Percentiles rank a stretch among this genome's conserved stretches.
phyloP scores from a whole-genome alignment of 805 yeast genomes.

The Starmerella powellii region DNA sequence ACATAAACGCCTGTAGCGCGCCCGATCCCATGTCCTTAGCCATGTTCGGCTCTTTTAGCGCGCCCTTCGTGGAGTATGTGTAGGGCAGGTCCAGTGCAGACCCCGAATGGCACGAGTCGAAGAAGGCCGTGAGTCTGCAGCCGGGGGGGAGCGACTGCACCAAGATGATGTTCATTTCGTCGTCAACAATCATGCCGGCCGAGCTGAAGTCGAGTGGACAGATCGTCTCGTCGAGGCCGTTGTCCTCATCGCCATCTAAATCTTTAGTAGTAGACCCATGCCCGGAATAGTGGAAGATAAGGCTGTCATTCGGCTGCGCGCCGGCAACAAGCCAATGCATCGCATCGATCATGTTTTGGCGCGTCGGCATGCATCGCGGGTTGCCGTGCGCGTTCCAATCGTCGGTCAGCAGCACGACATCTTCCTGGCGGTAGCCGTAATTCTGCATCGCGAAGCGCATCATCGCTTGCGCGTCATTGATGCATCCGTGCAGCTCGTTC shows the following conservation, averaged over 20 bases:
- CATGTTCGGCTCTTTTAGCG: constrained; percentile 66
- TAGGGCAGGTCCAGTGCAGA: constrained; percentile 71
- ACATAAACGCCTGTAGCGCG: constrained; percentile 45
- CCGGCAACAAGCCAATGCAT: constrained; percentile 70
- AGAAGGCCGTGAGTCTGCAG: constrained; percentile 63
- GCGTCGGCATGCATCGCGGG: constrained; percentile 43
- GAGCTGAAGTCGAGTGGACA: constrained; percentile 62
- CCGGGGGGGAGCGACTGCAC: constrained; percentile 62
- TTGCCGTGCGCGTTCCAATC: constrained; percentile 27
- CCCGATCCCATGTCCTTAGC: constrained; percentile 65
- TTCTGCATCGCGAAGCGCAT: constrained; percentile 33
- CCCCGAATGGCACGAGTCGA: constrained; percentile 82
- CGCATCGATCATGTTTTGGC: constrained; percentile 59
- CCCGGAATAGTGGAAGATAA: constrained; percentile 76
- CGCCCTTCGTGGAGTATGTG: constrained; percentile 71
- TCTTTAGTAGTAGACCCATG: constrained; percentile 73
- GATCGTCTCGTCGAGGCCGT: constrained; percentile 59
- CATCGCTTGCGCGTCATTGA: constrained; percentile 52
- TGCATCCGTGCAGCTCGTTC: constrained; percentile 60
- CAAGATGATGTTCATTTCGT: constrained; percentile 57
- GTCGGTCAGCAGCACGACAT: constrained; percentile 34
- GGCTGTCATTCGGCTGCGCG: constrained; percentile 64
- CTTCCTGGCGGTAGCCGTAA: constrained; percentile 31
- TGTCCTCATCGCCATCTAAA: constrained; percentile 60
- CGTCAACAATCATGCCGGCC: constrained; percentile 61